Base-by-base conservation (phyloP, 345 rosid genomes). In the Melastoma malabathricum region DNA sequence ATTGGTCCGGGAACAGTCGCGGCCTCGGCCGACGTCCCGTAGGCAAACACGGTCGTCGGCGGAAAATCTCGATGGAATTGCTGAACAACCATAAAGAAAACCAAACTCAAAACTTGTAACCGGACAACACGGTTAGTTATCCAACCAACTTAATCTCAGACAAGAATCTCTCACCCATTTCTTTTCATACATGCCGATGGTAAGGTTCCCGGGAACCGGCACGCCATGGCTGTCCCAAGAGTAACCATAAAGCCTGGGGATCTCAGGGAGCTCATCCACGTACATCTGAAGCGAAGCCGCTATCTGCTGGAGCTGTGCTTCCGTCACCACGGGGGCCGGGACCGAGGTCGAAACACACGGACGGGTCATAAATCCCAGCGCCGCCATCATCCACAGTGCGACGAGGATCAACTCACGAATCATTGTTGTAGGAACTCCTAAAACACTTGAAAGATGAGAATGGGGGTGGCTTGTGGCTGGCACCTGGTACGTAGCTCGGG, bases 1-100 rank as follows among this genome's bases (percentile, higher is more conserved):
- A 45, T 48, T 0, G 68, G 68, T 15, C 59, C 68, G 0, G 68
- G 63, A 6, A 64, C 59, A 5, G 63, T 58, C 8, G 63, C 68
- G 0, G 47, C 43, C 13, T 38, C 27, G 13, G 18, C 23, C 1
- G 63, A 46, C 18, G 18, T 52, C 7, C 68, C 68, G 5, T 14
- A 58, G 52, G 68, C 68, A 16, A 64, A 64, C 8, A 48, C 68
- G 0, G 62, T 47, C 0, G 59, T 58, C 0, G 48, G 22, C 4
- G 63, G 68, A 8, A 64, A 29, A 31, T 64, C 63, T 0, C 59
- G 48, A 27, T 64, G 68, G 16, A 64, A 64, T 58, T 53, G 43
- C 63, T 64, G 52, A 13, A 13, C 34, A 57, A 17, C 18, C 18
- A 50, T 25, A 50, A 50, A 23, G 18, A 0, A 22, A 23, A 6